Evolutionary conservation across 2,329 filamentous ascomycete species (phyloP), one percentile per base, ranked within the genome.

Genomic region (Ceratocystis diversiconidia): DNA sequence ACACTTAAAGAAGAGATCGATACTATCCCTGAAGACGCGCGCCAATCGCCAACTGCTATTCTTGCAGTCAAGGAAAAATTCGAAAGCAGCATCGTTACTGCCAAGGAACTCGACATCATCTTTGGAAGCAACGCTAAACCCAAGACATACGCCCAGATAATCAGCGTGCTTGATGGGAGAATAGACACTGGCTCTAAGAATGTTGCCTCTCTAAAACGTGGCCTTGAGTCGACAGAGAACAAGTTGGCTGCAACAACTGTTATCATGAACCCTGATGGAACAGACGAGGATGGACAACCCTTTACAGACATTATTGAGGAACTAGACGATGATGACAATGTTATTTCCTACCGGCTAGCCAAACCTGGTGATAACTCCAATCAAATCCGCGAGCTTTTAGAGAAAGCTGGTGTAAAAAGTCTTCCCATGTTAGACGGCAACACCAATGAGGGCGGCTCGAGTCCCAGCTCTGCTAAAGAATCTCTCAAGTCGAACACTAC

Each of bases 261-360:
- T 46, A 66, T 67, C 19, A 66, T 64, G 67, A 68, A 66, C n/a
- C 67, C 64, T 3, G 67, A 68, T 57, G 79, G 78, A 17, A 65
- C 62, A n/a, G 66, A 64, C 44, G 66, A 68, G 12, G 86, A 85
- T 0, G 65, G 63, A 10, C 50, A 66, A 63, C 89, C 91, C 0
- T 82, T 97, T 67, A 92, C 88, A 41, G 94, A 97, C 71, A 97
- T 99, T 69, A 79, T 90, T 65, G 94, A 99, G 75, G 85, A 95
- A 76, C 79, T 97, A 28, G 94, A 97, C 72, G 92, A 96, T 7
- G 84, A 95, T 10, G 94, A 86, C 65, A 94, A 95, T 71, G 82
- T 97, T 3, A 75, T 96, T 62, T 88, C 84, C 0, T 85, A 82
- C 70, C 82, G 78, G 65, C 76, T 87, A 36, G 83, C 85, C 46